Base-by-base conservation (phyloP, 305 asterid species). In the Fraxinus baroniana region DNA sequence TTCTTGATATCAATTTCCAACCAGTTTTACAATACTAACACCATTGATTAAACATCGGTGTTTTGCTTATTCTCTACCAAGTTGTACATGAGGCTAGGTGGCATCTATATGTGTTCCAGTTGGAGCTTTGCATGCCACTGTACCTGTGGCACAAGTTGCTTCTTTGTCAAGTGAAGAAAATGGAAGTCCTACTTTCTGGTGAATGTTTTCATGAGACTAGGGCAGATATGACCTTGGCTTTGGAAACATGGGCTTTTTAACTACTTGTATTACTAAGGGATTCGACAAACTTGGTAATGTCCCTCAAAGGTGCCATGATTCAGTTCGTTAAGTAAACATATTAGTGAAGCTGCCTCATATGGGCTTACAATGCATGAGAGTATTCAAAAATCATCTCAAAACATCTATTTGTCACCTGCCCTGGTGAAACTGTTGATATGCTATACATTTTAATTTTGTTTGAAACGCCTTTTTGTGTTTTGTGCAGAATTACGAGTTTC, bases 181-280 rank as follows among this genome's bases (percentile, higher is more conserved):
- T 73, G 52, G 9, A 60, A 39, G 71, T n/a, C 78, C 85, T 82
- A 76, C 74, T 6, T 20, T 60, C 15, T 20, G 57, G 7, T 7
- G 46, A 46, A 74, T 41, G 62, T 55, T 60, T 46, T 20, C 30
- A 18, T 60, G 70, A 60, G 70, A 60, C 70, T 60, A 60, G 70
- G 70, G 24, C 13, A 22, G 70, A 22, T 22, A 60, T 22, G 22
- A 60, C 12, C 30, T 60, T 18, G 13, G 30, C 30, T 60, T 20
- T 60, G 70, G 70, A 20, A 60, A 20, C 30, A 20, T 7, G 70
- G 70, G 0, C 70, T 20, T 10, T 60, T 60, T 60, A 60, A 20
- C 30, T 60, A 60, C 30, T 60, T 7, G 70, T 20, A 60, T 60
- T 22, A 7, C 10, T 7, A 2, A 60, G 70, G 26, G 70, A 60